Percentiles rank a stretch among this genome's conserved stretches.
Evolutionary conservation across 2,329 filamentous ascomycete genomes (phyloP).

Genomic region (Hypoxylon sp.): DNA sequence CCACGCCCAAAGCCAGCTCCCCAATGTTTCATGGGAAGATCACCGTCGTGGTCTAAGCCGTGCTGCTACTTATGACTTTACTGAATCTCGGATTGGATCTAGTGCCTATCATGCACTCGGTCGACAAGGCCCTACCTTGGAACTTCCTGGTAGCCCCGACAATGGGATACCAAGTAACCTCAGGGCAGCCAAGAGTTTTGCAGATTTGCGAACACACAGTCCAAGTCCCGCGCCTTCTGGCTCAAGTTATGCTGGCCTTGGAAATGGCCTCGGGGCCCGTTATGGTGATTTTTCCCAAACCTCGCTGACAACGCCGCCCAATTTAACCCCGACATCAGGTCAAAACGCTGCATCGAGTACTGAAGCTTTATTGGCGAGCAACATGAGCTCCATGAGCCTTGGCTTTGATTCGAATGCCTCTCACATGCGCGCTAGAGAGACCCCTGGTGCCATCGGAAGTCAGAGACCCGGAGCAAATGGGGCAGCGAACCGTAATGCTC

Average conservation of each 20-base stretch:
- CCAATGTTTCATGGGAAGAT: conserved; percentile 79
- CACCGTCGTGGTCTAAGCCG: conserved; percentile 89
- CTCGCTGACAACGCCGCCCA: conserved; percentile 54
- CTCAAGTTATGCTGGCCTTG: conserved; percentile 78
- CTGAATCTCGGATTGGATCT: conserved; percentile 75
- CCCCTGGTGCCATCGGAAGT: conserved; percentile 75
- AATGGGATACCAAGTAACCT: conserved; percentile 80
- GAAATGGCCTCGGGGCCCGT: conserved; percentile 62
- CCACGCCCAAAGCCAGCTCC: conserved; percentile 68
- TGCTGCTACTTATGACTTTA: conserved; percentile 97
- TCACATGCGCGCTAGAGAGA: conserved; percentile 61
- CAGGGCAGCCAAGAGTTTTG: conserved; percentile 95
- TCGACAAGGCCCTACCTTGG: conserved; percentile 87
- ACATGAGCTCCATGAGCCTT: conserved; percentile 64
- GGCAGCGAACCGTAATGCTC: conserved; percentile 61
- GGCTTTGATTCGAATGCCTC: conserved; percentile 64
- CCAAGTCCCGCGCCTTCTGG: conserved; percentile 93
- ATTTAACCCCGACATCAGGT: conserved; percentile 55
- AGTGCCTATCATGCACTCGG: conserved; percentile 83
- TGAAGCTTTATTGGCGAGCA: conserved; percentile 54
- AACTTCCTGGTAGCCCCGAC: conserved; percentile 85
- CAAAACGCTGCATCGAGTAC: conserved; percentile 54
- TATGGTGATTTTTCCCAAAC: conserved; percentile 55
- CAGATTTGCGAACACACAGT: conserved; percentile 93
- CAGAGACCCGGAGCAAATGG: conserved; percentile 70